These are phyloP conservation scores for Ceratocystis albifundus DNA, from an alignment of 2,329 filamentous ascomycete genomes.

Conservation along the genomic window DNA sequence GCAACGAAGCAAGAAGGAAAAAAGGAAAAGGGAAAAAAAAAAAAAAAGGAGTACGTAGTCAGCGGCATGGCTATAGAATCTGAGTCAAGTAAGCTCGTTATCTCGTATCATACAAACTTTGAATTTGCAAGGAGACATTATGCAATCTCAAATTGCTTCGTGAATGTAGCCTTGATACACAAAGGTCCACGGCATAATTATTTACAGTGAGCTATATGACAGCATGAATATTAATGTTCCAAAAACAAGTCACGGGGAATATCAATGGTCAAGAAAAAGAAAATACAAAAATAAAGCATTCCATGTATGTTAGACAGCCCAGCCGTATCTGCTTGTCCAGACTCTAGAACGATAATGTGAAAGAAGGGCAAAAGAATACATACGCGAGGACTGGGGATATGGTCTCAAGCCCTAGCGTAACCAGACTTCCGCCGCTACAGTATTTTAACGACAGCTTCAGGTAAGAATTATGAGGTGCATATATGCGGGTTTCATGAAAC, in stretches of 20 bases:
- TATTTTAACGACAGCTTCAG: neutral
- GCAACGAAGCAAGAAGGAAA: neutral
- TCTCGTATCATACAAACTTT: constrained; percentile 2
- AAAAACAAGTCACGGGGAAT: neutral
- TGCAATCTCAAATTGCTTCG: neutral
- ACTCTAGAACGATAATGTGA: no score
- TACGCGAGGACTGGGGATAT: no score
- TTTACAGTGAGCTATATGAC: neutral
- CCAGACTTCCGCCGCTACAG: neutral
- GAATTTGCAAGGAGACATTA: constrained; percentile 1
- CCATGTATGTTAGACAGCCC: no score
- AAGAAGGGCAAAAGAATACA: no score
- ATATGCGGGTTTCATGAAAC: constrained; percentile 3
- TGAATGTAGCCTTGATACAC: neutral
- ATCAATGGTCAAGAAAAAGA: neutral
- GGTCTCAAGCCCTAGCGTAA: neutral
- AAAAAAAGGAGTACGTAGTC: neutral
- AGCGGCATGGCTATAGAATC: neutral
- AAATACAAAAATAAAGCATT: neutral
- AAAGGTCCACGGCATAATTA: neutral
- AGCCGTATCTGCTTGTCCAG: no score
- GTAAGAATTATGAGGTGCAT: neutral
- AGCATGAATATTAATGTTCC: neutral
- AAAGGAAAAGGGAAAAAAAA: neutral
- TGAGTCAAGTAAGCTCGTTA: neutral